These are phyloP conservation scores for Mycosphaerelloides madeirae DNA, from an alignment of 2,329 filamentous ascomycete species.

Conservation along the genomic window DNA sequence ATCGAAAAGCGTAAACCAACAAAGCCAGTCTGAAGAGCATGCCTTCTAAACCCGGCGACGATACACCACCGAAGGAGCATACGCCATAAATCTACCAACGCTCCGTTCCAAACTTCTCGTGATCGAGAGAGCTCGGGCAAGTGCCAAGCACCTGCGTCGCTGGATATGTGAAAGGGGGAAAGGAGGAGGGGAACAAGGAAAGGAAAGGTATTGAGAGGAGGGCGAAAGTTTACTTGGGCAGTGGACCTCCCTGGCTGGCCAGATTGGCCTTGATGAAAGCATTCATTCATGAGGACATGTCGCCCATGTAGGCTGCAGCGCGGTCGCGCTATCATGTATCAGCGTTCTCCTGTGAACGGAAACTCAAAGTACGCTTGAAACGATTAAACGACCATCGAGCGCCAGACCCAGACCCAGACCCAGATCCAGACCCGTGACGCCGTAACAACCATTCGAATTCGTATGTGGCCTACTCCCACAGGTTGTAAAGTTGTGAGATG, in stretches of 20 bases:
- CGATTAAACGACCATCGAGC: too few species aligned
- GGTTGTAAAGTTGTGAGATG: slow-evolving; percentile 52
- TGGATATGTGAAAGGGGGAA: slow-evolving; percentile 28
- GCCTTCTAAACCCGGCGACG: slow-evolving; percentile 33
- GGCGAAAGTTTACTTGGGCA: not conserved
- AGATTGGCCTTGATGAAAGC: too few species aligned
- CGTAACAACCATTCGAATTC: too few species aligned
- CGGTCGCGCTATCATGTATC: too few species aligned
- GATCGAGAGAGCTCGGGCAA: slow-evolving; percentile 39
- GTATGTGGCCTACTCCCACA: slow-evolving; percentile 30
- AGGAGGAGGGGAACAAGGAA: slow-evolving; percentile 1
- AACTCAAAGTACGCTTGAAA: too few species aligned
- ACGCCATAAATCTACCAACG: slow-evolving; percentile 39
- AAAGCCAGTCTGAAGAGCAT: slow-evolving; percentile 20
- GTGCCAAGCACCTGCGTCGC: slow-evolving; percentile 41
- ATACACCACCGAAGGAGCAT: not conserved
- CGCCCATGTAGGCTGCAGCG: too few species aligned
- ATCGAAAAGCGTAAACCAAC: slow-evolving; percentile 20
- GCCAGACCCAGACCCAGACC: too few species aligned
- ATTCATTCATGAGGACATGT: too few species aligned
- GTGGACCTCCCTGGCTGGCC: too few species aligned
- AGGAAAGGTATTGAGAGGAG: slow-evolving; percentile 1
- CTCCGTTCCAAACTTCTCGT: slow-evolving; percentile 43
- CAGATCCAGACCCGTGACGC: too few species aligned
- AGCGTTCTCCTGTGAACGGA: too few species aligned